Conservation (phyloP, 1,139 yeast species). For the Kluyveromyces marxianus region DNA sequence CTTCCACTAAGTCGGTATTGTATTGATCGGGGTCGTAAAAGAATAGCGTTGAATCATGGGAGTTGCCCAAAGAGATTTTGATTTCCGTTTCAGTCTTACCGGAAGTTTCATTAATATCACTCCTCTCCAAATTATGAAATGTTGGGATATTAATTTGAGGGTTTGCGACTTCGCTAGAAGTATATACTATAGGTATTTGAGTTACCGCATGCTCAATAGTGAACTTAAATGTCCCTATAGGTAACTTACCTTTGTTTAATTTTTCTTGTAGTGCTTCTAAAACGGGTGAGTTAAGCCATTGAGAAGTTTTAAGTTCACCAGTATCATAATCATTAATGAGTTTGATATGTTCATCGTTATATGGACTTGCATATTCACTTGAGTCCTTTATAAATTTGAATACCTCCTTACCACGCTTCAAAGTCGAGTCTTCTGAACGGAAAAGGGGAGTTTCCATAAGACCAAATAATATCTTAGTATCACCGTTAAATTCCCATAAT, state of each 20-base stretch:
- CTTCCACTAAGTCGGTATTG: constrained; percentile 74
- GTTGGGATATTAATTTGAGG: constrained; percentile 34
- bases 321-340: constrained; percentile 57
- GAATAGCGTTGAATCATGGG: constrained; percentile 36
- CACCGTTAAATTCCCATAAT: constrained; percentile 59
- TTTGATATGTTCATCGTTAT: constrained; percentile 41
- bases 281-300: constrained; percentile 73
- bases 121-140: constrained; percentile 23
- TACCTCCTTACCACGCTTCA: constrained; percentile 53
- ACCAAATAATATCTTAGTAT: constrained; percentile 46
- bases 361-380: constrained; percentile 25
- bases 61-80: constrained; percentile 28
- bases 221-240: constrained; percentile 37
- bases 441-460: constrained; percentile 55
- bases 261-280: constrained; percentile 49
- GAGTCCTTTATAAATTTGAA: constrained; percentile 33
- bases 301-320: constrained; percentile 53
- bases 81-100: constrained; percentile 19
- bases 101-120: constrained; percentile 24
- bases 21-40: constrained; percentile 61
- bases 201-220: constrained; percentile 68
- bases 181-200: constrained; percentile 74
- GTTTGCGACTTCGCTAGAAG: constrained; percentile 41
- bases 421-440: constrained; percentile 39
- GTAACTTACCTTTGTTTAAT: constrained; percentile 27